Evolutionary conservation across 2,329 filamentous ascomycete genomes (phyloP), one percentile per base, ranked within the genome.

Genomic region (Microsporum audouinii): DNA sequence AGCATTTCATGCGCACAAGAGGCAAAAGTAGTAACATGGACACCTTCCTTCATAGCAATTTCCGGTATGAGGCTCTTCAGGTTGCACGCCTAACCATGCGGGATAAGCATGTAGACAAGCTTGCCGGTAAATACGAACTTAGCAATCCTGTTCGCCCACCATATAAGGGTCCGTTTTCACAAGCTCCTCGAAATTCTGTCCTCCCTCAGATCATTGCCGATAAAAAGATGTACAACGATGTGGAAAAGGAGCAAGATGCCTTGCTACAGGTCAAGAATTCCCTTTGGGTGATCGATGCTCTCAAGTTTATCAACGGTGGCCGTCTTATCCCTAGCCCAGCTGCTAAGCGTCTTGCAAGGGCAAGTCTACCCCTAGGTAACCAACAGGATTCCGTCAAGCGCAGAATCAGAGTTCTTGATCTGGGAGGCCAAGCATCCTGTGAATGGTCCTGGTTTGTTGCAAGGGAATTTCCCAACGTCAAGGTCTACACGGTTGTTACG

Each of bases 371-470:
- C n/a, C 57, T 66, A 31, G 59, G 67, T 51, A 61, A 64, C 33
- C 62, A 67, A 17, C 57, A 68, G 60, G 69, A 66, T 33, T 62
- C 70, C 36, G 76, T 70, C 57, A 71, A 65, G 64, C 71, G 72
- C 62, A 81, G 85, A 29, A 55, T 85, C 2, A 80, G 88, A 38
- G 87, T 96, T 61, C 82, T 97, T 31, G 92, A 97, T 71, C 84
- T 96, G 38, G 91, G 89, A 57, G 91, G 91, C 51, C 86, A 92
- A 70, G 81, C 87, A 0, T 84, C 88, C 12, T 92, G 90, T 71
- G 91, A 95, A 73, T 99, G 94, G 94, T 92, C 89, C 27, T 99
- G 94, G 94, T 86, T 94, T 71, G 88, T 90, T 62, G 91, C 94
- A 0, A 80, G 88, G 57, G 87, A 92, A 71, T 94, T 91, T 73